Percentiles rank a stretch among this genome's conserved stretches.
phyloP scores from a whole-genome alignment of 306 rosid genomes.

The Vigna reflexopilosa region DNA sequence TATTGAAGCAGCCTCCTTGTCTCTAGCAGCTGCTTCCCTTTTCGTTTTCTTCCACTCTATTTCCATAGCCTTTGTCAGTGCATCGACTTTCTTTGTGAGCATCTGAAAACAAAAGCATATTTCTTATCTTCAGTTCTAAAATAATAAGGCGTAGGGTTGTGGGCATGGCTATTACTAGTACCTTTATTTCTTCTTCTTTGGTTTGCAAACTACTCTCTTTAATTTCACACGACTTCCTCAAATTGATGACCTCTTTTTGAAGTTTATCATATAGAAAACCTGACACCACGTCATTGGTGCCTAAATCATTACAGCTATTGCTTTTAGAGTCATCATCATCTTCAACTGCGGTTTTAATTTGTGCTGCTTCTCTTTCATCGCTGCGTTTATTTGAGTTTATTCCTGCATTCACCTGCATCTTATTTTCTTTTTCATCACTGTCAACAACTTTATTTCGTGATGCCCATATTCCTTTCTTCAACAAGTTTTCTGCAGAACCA shows the following conservation, averaged over 20 bases:
- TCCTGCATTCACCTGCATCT: slow-evolving; percentile 43
- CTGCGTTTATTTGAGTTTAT: slow-evolving; percentile 25
- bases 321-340: slow-evolving; percentile 44
- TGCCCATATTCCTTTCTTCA: slow-evolving; percentile 76
- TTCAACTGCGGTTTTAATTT: slow-evolving; percentile 41
- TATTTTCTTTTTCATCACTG: slow-evolving; percentile 71
- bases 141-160: background rate
- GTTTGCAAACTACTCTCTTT: slow-evolving; percentile 61
- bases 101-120: slow-evolving; percentile 54
- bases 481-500: slow-evolving; percentile 58
- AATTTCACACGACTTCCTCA: slow-evolving; percentile 70
- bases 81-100: slow-evolving; percentile 83
- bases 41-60: slow-evolving; percentile 84
- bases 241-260: slow-evolving; percentile 80
- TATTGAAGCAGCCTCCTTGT: slow-evolving; percentile 69
- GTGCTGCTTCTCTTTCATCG: slow-evolving; percentile 44
- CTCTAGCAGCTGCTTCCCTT: slow-evolving; percentile 88
- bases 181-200: slow-evolving; percentile 93
- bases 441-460: slow-evolving; percentile 76
- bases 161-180: slow-evolving; percentile 34
- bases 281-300: slow-evolving; percentile 69
- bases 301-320: slow-evolving; percentile 45
- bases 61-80: slow-evolving; percentile 83
- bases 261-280: slow-evolving; percentile 90
- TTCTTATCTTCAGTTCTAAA: slow-evolving; percentile 36